These are phyloP conservation scores for Lactifluus pinguis DNA, from an alignment of 768 basidiomycete genomes.

Conservation along the genomic window DNA sequence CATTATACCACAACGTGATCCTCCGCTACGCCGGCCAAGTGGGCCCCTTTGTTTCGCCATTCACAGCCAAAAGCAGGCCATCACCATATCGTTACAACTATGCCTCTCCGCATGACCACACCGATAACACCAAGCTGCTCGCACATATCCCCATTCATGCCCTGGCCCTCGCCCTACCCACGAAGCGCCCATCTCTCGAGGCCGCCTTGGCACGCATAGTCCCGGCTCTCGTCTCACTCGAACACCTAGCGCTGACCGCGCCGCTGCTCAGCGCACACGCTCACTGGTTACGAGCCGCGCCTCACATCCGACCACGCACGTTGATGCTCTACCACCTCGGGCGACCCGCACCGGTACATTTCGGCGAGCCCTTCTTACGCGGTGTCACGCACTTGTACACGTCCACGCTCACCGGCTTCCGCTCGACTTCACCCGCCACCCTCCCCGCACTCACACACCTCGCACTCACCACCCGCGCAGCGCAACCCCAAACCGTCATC, in stretches of 20 bases:
- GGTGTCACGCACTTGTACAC: conserved; percentile 17
- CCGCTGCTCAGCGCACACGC: conserved; percentile 19
- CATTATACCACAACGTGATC: conserved; percentile 17
- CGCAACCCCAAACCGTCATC: background rate
- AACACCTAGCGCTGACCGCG: conserved; percentile 16
- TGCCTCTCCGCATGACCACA: background rate
- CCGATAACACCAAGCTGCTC: background rate
- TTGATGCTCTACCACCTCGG: conserved; percentile 20
- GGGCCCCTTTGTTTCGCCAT: conserved; percentile 16
- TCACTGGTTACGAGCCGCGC: conserved; percentile 15
- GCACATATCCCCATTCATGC: conserved; percentile 10
- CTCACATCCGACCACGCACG: conserved; percentile 12
- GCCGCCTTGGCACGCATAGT: conserved; percentile 9
- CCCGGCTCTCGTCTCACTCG: conserved; percentile 8
- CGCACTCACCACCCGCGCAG: conserved; percentile 15
- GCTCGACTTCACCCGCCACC: conserved; percentile 3
- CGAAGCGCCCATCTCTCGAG: conserved; percentile 18
- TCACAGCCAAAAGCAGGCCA: conserved; percentile 1
- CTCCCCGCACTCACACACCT: conserved; percentile 15
- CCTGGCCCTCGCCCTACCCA: conserved; percentile 18
- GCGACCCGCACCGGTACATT: conserved; percentile 13
- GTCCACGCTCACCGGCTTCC: conserved; percentile 18
- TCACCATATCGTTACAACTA: background rate
- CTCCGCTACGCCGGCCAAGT: conserved; percentile 18
- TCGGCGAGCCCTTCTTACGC: conserved; percentile 13